Evolutionary conservation across 305 asterid genomes (phyloP), one percentile per base, ranked within the genome.

Genomic region (Fraxinus angustifolia): DNA sequence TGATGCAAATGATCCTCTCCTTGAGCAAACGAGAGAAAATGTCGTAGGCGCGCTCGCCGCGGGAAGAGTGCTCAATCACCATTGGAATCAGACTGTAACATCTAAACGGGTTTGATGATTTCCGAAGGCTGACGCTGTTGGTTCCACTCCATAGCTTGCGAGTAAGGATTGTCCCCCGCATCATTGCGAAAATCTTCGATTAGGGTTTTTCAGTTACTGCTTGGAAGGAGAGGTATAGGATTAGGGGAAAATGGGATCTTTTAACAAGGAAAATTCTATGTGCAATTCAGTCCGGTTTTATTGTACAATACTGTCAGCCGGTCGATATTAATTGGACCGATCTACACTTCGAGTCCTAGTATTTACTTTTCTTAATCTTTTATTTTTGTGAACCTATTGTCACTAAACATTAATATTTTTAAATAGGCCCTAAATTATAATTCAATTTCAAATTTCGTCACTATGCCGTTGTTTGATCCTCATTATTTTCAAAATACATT

Each of bases 21-120:
- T 95, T 95, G 35, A 93, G 86, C 72, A 95, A 81, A 38, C 99
- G 91, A 50, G 99, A 95, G 87, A 93, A 95, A 30, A 95, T 95
- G 82, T 95, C 99, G 84, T 95, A 95, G 19, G 98, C 97, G 77
- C 99, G 89, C 81, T 95, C 99, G 21, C 98, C 99, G 60, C 97
- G 87, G 3, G 98, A 91, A 14, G 99, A 93, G 82, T 93, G 98
- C 85, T 95, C 97, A 72, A 95, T 92, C 82, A 95, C 99, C 98
- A 92, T 95, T 0, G 99, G 98, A 67, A 93, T 88, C 85, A 92
- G 83, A 33, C 96, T 88, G 83, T 90, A 95, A 19, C 80, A 77
- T 80, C 97, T 85, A 76, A 76, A 28, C 4, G 71, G 8, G 16
- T n/a, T 48, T 4, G 45, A 28, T 14, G 23, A 28, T n/a, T 53